Percentiles rank a stretch among this genome's conserved stretches.
phyloP scores from a whole-genome alignment of 75 land plant genomes.

The Pseudotsuga menziesii region DNA sequence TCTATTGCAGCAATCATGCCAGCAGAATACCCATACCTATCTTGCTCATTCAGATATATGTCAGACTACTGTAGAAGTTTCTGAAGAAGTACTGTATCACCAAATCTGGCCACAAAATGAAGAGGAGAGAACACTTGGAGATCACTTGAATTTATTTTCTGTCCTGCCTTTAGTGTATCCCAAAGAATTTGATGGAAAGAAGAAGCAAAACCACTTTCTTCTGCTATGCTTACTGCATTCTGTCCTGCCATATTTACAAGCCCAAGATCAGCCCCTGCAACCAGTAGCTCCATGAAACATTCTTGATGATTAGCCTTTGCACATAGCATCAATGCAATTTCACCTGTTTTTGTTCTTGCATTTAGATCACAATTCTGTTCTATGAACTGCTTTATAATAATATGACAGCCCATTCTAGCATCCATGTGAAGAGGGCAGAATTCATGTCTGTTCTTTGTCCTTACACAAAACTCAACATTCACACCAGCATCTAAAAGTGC shows the following conservation, averaged over 20 bases:
- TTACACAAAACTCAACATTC: conserved; percentile 25
- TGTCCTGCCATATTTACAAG: conserved; percentile 26
- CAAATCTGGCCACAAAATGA: conserved; percentile 33
- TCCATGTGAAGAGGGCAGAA: conserved; percentile 43
- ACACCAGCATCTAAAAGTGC: conserved; percentile 36
- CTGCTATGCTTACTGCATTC: conserved; percentile 24
- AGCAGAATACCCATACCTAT: conserved; percentile 31
- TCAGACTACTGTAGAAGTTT: conserved; percentile 20
- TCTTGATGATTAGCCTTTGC: conserved; percentile 25
- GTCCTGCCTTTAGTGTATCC: conserved; percentile 22
- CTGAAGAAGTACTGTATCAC: conserved; percentile 21
- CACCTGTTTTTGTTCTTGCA: conserved; percentile 30
- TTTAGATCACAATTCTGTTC: conserved; percentile 24
- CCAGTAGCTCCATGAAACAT: conserved; percentile 35
- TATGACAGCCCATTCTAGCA: conserved; percentile 26
- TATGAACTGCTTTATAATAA: conserved; percentile 24
- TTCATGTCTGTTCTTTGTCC: conserved; percentile 24
- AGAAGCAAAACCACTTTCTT: conserved; percentile 19
- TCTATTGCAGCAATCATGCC: conserved; percentile 38
- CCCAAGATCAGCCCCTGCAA: conserved; percentile 45
- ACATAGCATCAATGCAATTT: conserved; percentile 43
- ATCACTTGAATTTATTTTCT: conserved; percentile 23
- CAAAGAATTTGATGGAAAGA: conserved; percentile 16
- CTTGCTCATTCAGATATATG: conserved; percentile 27
- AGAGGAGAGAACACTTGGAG: conserved; percentile 31